phyloP scores from a whole-genome alignment of 306 rosid genomes.

The Vigna unguiculata region DNA sequence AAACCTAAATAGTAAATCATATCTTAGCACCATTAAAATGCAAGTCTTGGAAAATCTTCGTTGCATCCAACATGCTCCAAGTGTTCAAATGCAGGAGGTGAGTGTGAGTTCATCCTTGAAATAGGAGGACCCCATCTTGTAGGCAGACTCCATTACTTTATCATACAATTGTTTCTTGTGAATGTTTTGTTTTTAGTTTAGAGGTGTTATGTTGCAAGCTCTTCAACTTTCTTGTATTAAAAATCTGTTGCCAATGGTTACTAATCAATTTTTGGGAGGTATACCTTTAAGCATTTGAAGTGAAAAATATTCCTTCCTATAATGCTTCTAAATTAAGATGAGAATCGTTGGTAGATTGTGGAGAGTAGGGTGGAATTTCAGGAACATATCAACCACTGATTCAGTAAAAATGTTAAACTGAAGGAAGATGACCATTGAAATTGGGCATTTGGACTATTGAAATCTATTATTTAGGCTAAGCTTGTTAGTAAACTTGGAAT shows the following conservation, averaged over 20 bases:
- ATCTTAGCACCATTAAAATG: constrained; percentile 84
- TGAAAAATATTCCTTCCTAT: background rate
- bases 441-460: constrained; percentile 16
- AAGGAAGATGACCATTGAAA: background rate
- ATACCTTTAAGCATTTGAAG: constrained; percentile 3
- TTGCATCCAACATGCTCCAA: constrained; percentile 91
- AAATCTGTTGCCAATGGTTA: background rate
- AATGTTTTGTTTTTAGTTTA: constrained; percentile 24
- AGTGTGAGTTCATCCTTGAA: constrained; percentile 54
- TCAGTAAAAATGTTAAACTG: background rate
- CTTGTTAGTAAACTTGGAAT: constrained; percentile 25
- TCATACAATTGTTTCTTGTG: background rate
- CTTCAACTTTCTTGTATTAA: constrained; percentile 11
- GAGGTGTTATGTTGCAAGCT: background rate
- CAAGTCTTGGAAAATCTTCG: constrained; percentile 97
- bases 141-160: background rate
- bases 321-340: constrained; percentile 1
- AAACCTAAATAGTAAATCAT: constrained; percentile 90
- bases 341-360: background rate
- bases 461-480: constrained; percentile 11
- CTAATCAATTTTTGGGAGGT: constrained; percentile 17
- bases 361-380: constrained; percentile 3
- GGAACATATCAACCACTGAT: background rate
- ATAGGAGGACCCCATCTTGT: constrained; percentile 1
- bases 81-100: constrained; percentile 99